These are phyloP conservation scores for Neurospora sp. DNA, from an alignment of 495 filamentous ascomycete genomes.

Conservation along the genomic window DNA sequence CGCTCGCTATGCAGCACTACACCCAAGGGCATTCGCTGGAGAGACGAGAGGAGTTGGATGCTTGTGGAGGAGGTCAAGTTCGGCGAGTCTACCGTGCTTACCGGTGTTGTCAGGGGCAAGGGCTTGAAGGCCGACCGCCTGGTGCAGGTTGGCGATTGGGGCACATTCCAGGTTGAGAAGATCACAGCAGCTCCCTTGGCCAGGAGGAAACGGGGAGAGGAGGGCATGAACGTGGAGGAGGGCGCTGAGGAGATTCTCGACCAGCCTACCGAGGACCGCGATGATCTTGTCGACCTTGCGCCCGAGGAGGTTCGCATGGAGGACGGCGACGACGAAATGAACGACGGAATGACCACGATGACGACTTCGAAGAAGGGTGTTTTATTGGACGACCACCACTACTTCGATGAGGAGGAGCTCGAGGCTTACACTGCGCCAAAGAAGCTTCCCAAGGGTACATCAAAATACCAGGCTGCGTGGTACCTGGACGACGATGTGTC, in stretches of 20 bases:
- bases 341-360: constrained; percentile 45
- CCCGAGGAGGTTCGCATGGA: constrained; percentile 70
- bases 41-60: constrained; percentile 92
- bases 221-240: constrained; percentile 61
- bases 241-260: constrained; percentile 47
- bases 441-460: constrained; percentile 80
- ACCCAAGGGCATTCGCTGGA: constrained; percentile 87
- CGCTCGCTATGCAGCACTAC: constrained; percentile 80
- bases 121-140: constrained; percentile 82
- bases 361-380: constrained; percentile 56
- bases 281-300: constrained; percentile 72
- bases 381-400: constrained; percentile 91
- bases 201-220: constrained; percentile 43
- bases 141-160: constrained; percentile 88
- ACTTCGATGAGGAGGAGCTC: constrained; percentile 83
- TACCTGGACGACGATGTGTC: constrained; percentile 71
- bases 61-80: constrained; percentile 73
- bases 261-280: constrained; percentile 61
- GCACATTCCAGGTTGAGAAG: constrained; percentile 86
- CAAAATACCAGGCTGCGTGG: constrained; percentile 89
- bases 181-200: constrained; percentile 62
- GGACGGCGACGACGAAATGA: constrained; percentile 46
- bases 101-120: constrained; percentile 77
- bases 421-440: constrained; percentile 43
- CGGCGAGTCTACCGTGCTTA: constrained; percentile 59